Conservation (phyloP, 805 yeast genomes). For the Candida glaebosa region DNA sequence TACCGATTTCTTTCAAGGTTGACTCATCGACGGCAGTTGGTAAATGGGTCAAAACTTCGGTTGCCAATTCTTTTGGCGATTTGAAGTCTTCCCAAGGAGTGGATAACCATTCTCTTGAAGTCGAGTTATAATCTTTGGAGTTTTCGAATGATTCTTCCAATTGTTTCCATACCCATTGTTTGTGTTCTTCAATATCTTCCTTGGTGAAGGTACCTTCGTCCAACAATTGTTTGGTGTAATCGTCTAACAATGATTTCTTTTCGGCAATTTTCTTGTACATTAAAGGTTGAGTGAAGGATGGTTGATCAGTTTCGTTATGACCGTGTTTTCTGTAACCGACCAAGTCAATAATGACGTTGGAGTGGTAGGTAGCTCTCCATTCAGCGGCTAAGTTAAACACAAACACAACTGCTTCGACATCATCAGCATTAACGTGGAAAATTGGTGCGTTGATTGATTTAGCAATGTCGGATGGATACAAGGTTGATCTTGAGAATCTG, state of each 20-base stretch:
- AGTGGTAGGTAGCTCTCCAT: slow-evolving; percentile 95
- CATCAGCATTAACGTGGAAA: slow-evolving; percentile 99
- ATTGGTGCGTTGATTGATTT: slow-evolving; percentile 96
- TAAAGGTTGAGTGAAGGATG: slow-evolving; percentile 96
- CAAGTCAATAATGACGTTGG: slow-evolving; percentile 93
- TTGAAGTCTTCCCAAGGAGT: slow-evolving; percentile 99
- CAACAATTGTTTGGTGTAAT: slow-evolving; percentile 75
- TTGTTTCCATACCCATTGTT: slow-evolving; percentile 94
- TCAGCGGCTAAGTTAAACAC: slow-evolving; percentile 96
- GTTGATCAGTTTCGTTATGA: slow-evolving; percentile 99
- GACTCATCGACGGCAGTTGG: slow-evolving; percentile 86
- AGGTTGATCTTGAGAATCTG: slow-evolving; percentile 93
- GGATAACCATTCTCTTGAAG: slow-evolving; percentile 95
- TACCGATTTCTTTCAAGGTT: slow-evolving; percentile 74
- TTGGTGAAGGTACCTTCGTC: slow-evolving; percentile 85
- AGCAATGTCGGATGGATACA: slow-evolving; percentile 97
- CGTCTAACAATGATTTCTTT: slow-evolving; percentile 85
- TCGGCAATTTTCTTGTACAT: slow-evolving; percentile 91
- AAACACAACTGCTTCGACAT: slow-evolving; percentile 88
- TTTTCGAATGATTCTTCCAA: slow-evolving; percentile 87
- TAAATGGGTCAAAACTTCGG: slow-evolving; percentile 91
- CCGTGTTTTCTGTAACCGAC: slow-evolving; percentile 99
- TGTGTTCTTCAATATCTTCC: slow-evolving; percentile 92
- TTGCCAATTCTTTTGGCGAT: slow-evolving; percentile 94
- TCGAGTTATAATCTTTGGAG: slow-evolving; percentile 86